Percentiles rank a stretch among this genome's conserved stretches.
Evolutionary conservation across 768 basidiomycete species (phyloP).

Genomic region (Hemileccinum rubropunctum): DNA sequence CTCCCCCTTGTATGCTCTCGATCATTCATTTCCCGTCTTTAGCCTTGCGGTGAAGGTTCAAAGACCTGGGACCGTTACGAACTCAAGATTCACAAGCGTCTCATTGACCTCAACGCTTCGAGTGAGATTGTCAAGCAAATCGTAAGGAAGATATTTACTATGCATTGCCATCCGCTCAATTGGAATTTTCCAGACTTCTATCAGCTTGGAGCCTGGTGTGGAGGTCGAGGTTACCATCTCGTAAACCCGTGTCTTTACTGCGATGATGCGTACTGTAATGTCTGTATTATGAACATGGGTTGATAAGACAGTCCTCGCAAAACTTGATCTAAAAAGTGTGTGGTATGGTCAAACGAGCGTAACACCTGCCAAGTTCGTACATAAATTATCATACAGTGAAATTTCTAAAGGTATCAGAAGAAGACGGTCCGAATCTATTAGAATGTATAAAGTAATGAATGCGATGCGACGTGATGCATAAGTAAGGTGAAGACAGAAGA

Average conservation of each 20-base stretch:
- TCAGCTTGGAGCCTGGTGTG: slow-evolving; percentile 98
- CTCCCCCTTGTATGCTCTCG: background rate
- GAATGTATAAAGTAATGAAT: slow-evolving; percentile 2
- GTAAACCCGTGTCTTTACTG: slow-evolving; percentile 30
- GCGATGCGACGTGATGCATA: slow-evolving; percentile 8
- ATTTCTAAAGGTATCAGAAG: slow-evolving; percentile 17
- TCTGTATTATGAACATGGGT: slow-evolving; percentile 3
- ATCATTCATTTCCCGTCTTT: slow-evolving; percentile 4
- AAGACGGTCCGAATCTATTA: slow-evolving; percentile 5
- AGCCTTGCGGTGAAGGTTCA: slow-evolving; percentile 99
- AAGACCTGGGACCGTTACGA: slow-evolving; percentile 99
- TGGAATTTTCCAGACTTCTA: slow-evolving; percentile 69
- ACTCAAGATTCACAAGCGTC: slow-evolving; percentile 98
- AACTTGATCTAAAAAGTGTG: background rate
- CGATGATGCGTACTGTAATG: slow-evolving; percentile 1
- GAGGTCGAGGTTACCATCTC: slow-evolving; percentile 99
- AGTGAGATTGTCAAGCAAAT: slow-evolving; percentile 99
- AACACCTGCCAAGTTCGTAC: slow-evolving; percentile 7
- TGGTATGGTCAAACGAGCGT: slow-evolving; percentile 10
- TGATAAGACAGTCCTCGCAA: background rate
- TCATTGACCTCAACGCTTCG: slow-evolving; percentile 98
- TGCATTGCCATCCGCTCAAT: slow-evolving; percentile 6
- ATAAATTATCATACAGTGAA: slow-evolving; percentile 17
- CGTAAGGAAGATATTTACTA: slow-evolving; percentile 50
- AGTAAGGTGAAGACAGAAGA: slow-evolving; percentile 1